A percentile compares a stretch with the other conserved stretches of the same genome.
These are phyloP conservation scores for Cardamine resedifolia DNA, from an alignment of 345 rosid species.

Conservation along the genomic window DNA sequence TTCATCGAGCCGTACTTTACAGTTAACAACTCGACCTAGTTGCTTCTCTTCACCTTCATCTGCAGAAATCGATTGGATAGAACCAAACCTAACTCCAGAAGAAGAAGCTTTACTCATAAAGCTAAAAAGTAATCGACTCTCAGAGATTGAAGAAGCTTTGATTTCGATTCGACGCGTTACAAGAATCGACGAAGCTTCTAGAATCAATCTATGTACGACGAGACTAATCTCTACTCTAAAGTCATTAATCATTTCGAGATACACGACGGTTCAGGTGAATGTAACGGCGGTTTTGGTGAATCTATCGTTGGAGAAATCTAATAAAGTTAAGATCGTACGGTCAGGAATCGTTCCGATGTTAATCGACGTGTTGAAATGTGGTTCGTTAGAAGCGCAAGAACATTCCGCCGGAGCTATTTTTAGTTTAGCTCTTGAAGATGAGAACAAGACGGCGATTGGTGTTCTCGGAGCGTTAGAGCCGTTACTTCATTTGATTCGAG, in stretches of 20 bases:
- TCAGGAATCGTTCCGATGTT: slow-evolving; percentile 75
- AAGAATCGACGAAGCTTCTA: slow-evolving; percentile 47
- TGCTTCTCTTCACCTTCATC: slow-evolving; percentile 72
- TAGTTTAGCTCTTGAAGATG: slow-evolving; percentile 75
- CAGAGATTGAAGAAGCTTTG: slow-evolving; percentile 63
- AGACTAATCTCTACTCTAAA: slow-evolving; percentile 53
- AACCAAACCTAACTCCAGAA: slow-evolving; percentile 38
- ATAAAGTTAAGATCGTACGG: slow-evolving; percentile 80
- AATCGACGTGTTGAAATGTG: slow-evolving; percentile 66
- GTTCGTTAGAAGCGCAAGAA: slow-evolving; percentile 71
- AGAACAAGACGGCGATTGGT: slow-evolving; percentile 83
- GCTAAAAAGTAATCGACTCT: slow-evolving; percentile 49
- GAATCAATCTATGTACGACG: slow-evolving; percentile 55
- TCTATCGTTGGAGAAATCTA: slow-evolving; percentile 61
- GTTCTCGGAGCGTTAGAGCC: slow-evolving; percentile 85
- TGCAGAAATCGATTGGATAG: slow-evolving; percentile 45
- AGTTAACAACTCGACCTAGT: slow-evolving; percentile 54
- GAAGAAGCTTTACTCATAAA: slow-evolving; percentile 56
- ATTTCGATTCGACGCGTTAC: slow-evolving; percentile 55
- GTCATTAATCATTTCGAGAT: slow-evolving; percentile 53
- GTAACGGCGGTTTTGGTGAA: slow-evolving; percentile 76
- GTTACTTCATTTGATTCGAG: slow-evolving; percentile 57
- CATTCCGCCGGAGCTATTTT: slow-evolving; percentile 80
- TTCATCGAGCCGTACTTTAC: slow-evolving; percentile 44
- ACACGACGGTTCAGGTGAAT: slow-evolving; percentile 66